phyloP scores from a whole-genome alignment of 2,329 filamentous ascomycete species.

The Colletotrichum liaoningense region DNA sequence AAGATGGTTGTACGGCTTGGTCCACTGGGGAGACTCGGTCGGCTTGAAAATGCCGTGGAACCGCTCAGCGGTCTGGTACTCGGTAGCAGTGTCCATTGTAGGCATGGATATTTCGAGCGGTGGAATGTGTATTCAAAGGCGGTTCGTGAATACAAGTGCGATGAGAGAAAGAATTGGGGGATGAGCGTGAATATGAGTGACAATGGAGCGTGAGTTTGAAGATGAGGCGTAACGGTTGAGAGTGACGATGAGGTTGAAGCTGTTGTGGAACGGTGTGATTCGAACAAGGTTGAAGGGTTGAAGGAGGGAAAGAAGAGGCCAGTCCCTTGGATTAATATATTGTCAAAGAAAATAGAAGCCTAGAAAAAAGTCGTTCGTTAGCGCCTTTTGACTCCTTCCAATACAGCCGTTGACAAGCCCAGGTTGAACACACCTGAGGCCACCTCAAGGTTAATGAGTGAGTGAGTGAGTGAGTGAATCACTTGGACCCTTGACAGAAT shows the following conservation, averaged over 20 bases:
- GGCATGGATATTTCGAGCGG: neutral
- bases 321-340: neutral
- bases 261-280: neutral
- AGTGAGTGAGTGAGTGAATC: neutral
- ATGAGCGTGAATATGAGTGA: neutral
- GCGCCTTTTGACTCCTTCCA: neutral
- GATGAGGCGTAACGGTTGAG: neutral
- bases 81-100: neutral
- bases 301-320: neutral
- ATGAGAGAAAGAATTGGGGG: neutral
- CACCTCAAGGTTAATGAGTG: too few relatives aligned
- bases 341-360: neutral
- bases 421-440: neutral
- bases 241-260: neutral
- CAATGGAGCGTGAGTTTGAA: neutral
- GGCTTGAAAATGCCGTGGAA: slow-evolving; percentile 18
- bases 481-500: neutral
- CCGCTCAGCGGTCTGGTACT: neutral
- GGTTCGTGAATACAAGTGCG: neutral
- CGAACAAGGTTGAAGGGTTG: neutral
- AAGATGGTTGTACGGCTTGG: neutral
- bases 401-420: neutral
- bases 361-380: neutral
- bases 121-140: neutral
- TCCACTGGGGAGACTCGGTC: neutral